phyloP scores from a whole-genome alignment of 192 early-diverging fungal genomes.

The Coemansia sp. region DNA sequence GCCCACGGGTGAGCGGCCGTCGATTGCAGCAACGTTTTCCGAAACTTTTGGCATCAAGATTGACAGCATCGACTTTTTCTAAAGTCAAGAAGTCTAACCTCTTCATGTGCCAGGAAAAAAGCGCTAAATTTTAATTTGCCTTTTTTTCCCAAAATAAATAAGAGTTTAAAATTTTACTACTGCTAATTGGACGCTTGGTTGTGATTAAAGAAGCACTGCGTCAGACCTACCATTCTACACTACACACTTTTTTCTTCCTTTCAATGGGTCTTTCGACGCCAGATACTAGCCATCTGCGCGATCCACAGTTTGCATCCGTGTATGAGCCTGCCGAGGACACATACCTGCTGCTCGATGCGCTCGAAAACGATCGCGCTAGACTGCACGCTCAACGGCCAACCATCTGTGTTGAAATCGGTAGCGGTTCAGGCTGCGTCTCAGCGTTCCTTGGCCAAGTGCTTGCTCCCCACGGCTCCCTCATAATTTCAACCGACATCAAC shows the following conservation, averaged over 20 bases:
- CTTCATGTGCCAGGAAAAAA: no score
- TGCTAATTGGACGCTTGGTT: no score
- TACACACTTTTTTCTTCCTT: neutral
- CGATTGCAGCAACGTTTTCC: slow-evolving; percentile 41
- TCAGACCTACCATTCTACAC: neutral
- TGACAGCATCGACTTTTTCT: slow-evolving; percentile 50
- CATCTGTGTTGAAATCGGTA: slow-evolving; percentile 86
- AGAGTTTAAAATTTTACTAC: neutral
- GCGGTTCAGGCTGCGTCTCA: slow-evolving; percentile 80
- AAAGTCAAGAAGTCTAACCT: no score
- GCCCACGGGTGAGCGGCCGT: slow-evolving; percentile 19
- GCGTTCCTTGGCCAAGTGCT: slow-evolving; percentile 64
- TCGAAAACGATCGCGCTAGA: slow-evolving; percentile 69
- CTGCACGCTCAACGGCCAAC: slow-evolving; percentile 58
- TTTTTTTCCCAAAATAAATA: neutral
- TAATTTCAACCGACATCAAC: slow-evolving; percentile 83
- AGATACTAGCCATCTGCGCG: slow-evolving; percentile 67
- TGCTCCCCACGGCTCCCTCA: slow-evolving; percentile 13
- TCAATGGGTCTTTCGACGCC: slow-evolving; percentile 70
- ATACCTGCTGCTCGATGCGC: slow-evolving; percentile 86
- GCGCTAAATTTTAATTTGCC: no score
- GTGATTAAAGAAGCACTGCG: no score
- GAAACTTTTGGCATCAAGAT: slow-evolving; percentile 39
- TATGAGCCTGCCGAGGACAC: slow-evolving; percentile 96
- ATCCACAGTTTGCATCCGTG: slow-evolving; percentile 62